Evolutionary conservation across 805 yeast genomes (phyloP), one percentile per base, ranked within the genome.

Genomic region (Yarrowia osloensis): DNA sequence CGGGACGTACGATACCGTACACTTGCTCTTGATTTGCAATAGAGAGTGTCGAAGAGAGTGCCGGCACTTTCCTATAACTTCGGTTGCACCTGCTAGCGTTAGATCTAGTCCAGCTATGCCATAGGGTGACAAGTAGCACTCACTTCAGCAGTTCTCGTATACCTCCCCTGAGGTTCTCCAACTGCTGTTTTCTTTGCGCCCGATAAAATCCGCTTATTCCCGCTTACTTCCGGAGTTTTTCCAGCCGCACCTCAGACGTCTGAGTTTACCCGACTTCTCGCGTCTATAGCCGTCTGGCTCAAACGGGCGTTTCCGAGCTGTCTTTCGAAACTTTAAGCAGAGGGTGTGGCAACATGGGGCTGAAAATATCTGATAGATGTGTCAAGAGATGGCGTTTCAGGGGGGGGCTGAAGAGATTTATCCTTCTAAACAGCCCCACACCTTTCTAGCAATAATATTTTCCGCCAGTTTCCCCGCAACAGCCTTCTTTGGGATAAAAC

Each of bases 271-370:
- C 42, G 59, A 35, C 11, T 11, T 9, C 33, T 49, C 22, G 29
- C 59, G 59, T 52, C 59, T 11, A 52, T 52, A 52, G 59, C 59
- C 59, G 59, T 52, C 59, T 19, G 17, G 55, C 35, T 6, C 31
- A 21, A 47, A 49, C 52, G 35, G 35, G 28, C 5, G 8, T 8
- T n/a, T 49, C 52, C 35, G 52, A 28, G n/a, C n/a, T n/a, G n/a
- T n/a, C 13, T 46, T 12, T 44, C 9, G 19, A 26, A 28, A 47
- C 17, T n/a, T 5, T 26, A 46, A 22, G 4, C 29, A 35, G n/a
- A 11, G 12, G 7, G 37, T 29, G 54, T 19, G 37, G 54, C 35
- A 28, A 50, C n/a, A 29, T 13, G 37, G 39, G 55, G 55, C 55
- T 50, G 39, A 50, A 31, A 29, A 31, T 12, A 21, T 12, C 6